Base-by-base conservation (phyloP, 2,329 filamentous ascomycete species). In the Aspergillus pseudoviridinutans region DNA sequence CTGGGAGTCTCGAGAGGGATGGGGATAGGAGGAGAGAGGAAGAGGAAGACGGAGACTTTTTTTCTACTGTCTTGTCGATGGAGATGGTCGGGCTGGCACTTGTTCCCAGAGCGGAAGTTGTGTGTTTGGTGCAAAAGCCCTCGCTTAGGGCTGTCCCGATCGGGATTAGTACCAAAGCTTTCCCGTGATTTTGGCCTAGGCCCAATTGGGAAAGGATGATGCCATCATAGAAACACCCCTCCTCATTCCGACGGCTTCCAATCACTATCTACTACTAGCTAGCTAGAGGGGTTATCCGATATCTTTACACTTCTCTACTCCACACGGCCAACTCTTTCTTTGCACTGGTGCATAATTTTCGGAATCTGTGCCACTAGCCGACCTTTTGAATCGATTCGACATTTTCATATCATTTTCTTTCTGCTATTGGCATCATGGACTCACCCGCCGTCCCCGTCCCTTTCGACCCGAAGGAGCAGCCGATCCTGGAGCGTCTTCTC, bases 391-490 rank as follows among this genome's bases (percentile, higher is more conserved):
- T 53, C 49, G 28, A 35, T 35, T 51, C 50, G 12, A 42, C 50
- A n/a, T 44, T 42, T 54, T 12, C 27, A 47, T 24, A 27, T 20
- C 12, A 12, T 17, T 32, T 9, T 8, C 24, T 46, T 27, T 32
- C 27, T 49, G 59, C 54, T 57, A 50, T 55, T 55, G 44, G 46
- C 51, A 61, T 62, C 69, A 83, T 84, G 71, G 85, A 87, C 70
- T 87, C 85, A 58, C 85, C 85, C 55, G 79, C 82, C 58, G 76
- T 82, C 64, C 80, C 80, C 67, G 75, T 80, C 63, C 85, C 85
- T 70, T 78, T 87, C 64, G 84, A 86, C 71, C 82, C 84, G 65
- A 78, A 79, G 64, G 85, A 88, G 74, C 83, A 87, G 72, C 85
- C 85, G 57, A 87, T 88, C 67, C 80, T 87, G 60, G 84, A 87